Conservation (phyloP, 306 rosid genomes). For the Crataegus laevigata region DNA sequence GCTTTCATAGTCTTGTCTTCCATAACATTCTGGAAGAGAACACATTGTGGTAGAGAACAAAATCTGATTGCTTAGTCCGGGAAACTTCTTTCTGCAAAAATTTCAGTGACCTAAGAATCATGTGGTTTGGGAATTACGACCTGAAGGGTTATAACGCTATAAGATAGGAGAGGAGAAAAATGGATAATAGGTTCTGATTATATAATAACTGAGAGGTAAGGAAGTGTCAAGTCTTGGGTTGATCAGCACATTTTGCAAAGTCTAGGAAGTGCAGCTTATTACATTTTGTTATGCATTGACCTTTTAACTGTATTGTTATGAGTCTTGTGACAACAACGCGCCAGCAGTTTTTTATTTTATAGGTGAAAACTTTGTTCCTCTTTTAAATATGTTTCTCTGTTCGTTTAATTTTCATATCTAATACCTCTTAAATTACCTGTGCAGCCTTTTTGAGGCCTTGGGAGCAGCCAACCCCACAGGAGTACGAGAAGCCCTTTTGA, state of each 20-base stretch:
- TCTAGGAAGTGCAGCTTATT: not conserved
- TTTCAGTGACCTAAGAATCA: not conserved
- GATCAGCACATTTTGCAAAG: not conserved
- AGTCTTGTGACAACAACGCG: not conserved
- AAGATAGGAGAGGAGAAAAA: not conserved
- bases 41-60: not conserved
- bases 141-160: not conserved
- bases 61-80: not conserved
- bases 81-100: not conserved
- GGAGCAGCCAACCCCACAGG: conserved; percentile 83
- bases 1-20: not conserved
- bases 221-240: not conserved
- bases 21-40: not conserved
- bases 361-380: not conserved
- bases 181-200: not conserved
- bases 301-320: not conserved
- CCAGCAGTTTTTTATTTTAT: not conserved
- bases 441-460: conserved; percentile 64
- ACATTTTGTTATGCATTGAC: not conserved
- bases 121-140: not conserved
- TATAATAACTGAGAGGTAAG: not conserved
- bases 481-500: conserved; percentile 71
- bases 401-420: conserved; percentile 1
- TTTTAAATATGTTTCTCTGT: not conserved
- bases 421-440: conserved; percentile 8